Evolutionary conservation across 2,329 filamentous ascomycete species (phyloP), one percentile per base, ranked within the genome.

Genomic region (Chalara sp.): DNA sequence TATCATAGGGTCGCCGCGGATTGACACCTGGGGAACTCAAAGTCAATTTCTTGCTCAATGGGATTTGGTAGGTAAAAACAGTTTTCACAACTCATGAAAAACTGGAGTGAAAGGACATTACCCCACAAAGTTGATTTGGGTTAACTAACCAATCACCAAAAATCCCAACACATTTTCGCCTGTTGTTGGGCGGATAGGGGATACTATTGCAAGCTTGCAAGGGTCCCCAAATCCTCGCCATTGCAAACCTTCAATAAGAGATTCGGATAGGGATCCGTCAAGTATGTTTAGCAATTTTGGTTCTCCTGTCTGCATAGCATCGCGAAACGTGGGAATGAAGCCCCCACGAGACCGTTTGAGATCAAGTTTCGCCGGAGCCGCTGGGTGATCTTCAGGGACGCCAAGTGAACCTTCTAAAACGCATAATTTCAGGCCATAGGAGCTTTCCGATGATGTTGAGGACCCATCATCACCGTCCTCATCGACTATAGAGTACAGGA

Each of bases 401-500:
- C 88, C 88, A 0, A 90, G 68, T 1, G 81, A 76, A 2, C 86
- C 86, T 67, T 92, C 87, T 1, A 93, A 72, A n/a, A 76, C 71
- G 50, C 88, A 78, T 28, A 81, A 76, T 37, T 83, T 83, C 3
- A 80, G 76, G 13, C 80, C 76, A 6, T 80, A 64, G 13, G 81
- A 66, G 56, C 78, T 86, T 39, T 78, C 83, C 0, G 86, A 88
- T 57, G 87, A 80, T 50, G 86, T 75, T 0, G 85, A 88, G 4
- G 76, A 75, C 49, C 89, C 86, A 56, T 88, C 86, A n/a, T 66
- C 70, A 13, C 60, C 59, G 11, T 47, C 68, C n/a, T 89, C 85
- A 44, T 90, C 86, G 41, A 72, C 74, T 1, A 89, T 81, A 0
- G 86, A 89, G 66, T 92, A 92, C 1, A 92, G 74, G 51, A 92